These are phyloP conservation scores for Neltuma alba DNA, from an alignment of 306 rosid genomes.

Conservation along the genomic window DNA sequence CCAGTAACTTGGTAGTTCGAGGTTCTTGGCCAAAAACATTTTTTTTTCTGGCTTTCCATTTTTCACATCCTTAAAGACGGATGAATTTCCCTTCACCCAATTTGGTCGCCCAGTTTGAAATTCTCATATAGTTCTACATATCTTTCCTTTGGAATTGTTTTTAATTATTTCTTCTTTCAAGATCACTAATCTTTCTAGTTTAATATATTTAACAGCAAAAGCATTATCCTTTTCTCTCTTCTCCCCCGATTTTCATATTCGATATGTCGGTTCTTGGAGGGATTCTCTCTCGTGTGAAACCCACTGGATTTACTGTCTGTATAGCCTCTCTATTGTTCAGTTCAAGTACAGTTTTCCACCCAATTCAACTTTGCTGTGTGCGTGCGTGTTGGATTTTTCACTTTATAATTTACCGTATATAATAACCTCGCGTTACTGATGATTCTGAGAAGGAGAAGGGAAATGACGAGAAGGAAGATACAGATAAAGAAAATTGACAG, in stretches of 20 bases:
- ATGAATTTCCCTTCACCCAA: not conserved
- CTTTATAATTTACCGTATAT: not conserved
- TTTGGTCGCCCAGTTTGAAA: not conserved
- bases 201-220: not conserved
- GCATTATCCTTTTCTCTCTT: not conserved
- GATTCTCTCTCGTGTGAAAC: constrained; percentile 2
- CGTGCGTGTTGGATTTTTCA: no score
- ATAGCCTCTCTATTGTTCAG: not conserved
- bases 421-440: no score
- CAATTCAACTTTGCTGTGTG: not conserved
- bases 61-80: not conserved
- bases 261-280: not conserved
- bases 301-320: not conserved
- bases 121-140: not conserved
- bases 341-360: not conserved
- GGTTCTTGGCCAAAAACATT: not conserved
- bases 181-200: not conserved
- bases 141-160: not conserved
- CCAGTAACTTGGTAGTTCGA: not conserved
- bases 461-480: constrained; percentile 46
- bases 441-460: not conserved
- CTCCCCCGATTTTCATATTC: not conserved
- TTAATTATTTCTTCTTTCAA: not conserved
- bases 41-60: not conserved
- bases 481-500: constrained; percentile 42